phyloP scores from a whole-genome alignment of 2,329 filamentous ascomycete genomes.

The Bipolaris bicolor region DNA sequence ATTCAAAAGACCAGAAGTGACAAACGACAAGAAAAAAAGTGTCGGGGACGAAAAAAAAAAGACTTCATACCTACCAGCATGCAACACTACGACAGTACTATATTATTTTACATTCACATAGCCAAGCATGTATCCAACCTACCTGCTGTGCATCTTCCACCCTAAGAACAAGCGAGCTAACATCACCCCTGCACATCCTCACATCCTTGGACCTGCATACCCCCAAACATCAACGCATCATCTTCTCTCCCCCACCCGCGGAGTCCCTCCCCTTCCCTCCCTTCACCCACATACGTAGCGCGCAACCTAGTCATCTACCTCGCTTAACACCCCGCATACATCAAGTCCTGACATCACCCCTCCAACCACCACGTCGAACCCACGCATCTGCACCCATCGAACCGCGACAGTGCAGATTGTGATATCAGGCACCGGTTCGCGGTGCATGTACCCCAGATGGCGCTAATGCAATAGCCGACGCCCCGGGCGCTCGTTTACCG shows the following conservation, averaged over 20 bases:
- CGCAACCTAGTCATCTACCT: neutral
- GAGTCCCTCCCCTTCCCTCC: neutral
- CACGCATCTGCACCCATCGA: neutral
- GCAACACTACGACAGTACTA: no score
- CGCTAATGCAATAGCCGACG: neutral
- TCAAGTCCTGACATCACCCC: slow-evolving; percentile 23
- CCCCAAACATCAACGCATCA: neutral
- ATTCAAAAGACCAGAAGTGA: no score
- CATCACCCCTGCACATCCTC: neutral
- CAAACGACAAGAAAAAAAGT: no score
- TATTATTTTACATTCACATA: no score
- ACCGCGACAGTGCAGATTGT: neutral
- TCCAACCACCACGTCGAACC: slow-evolving; percentile 4
- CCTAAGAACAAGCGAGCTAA: neutral
- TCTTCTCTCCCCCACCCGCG: neutral
- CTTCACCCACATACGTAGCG: neutral
- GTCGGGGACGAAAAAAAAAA: no score
- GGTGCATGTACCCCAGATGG: slow-evolving; percentile 17
- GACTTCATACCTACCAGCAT: no score
- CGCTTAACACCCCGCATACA: slow-evolving; percentile 21
- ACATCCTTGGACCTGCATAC: neutral
- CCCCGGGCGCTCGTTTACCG: neutral
- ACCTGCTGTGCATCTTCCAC: neutral
- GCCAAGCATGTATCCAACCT: neutral
- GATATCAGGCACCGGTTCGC: slow-evolving; percentile 12